A percentile compares a stretch with the other conserved stretches of the same genome.
phyloP scores from a whole-genome alignment of 2,329 filamentous ascomycete genomes.

The Pseudocercospora eumusae region DNA sequence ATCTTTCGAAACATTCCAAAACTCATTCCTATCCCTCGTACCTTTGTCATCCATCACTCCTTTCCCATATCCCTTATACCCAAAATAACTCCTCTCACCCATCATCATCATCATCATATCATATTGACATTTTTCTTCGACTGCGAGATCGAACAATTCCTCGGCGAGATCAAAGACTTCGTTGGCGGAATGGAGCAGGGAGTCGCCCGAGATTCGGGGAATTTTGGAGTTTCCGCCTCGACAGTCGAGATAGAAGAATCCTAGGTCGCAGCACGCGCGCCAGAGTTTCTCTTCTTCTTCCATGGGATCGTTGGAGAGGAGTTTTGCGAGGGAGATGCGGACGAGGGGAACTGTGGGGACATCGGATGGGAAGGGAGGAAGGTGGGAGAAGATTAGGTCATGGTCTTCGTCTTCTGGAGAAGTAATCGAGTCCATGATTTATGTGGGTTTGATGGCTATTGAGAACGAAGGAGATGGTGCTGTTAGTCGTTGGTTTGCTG shows the following conservation, averaged over 20 bases:
- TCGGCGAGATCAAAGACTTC: constrained; percentile 51
- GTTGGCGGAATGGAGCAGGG: constrained; percentile 48
- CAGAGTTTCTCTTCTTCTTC: constrained; percentile 45
- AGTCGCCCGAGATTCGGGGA: constrained; percentile 39
- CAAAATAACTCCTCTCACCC: constrained; percentile 54
- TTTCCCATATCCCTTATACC: constrained; percentile 44
- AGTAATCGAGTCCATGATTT: constrained; percentile 17
- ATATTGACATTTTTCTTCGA: constrained; percentile 57
- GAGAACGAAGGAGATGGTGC: background rate
- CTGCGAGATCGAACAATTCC: constrained; percentile 50
- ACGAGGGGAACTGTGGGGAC: constrained; percentile 49
- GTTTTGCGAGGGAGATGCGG: constrained; percentile 44
- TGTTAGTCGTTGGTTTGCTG: too few relatives aligned
- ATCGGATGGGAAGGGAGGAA: constrained; percentile 47
- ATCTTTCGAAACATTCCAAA: constrained; percentile 59
- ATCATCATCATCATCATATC: too few relatives aligned
- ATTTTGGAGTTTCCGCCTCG: constrained; percentile 24
- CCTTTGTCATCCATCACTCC: constrained; percentile 52
- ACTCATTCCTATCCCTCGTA: constrained; percentile 55
- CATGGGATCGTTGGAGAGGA: constrained; percentile 40
- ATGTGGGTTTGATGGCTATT: background rate
- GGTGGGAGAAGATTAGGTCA: constrained; percentile 19
- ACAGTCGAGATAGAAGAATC: constrained; percentile 61
- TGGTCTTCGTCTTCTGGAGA: constrained; percentile 11
- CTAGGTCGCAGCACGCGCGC: constrained; percentile 44